phyloP scores from a whole-genome alignment of 2,329 filamentous ascomycete species.

The Esteya vermicola region DNA sequence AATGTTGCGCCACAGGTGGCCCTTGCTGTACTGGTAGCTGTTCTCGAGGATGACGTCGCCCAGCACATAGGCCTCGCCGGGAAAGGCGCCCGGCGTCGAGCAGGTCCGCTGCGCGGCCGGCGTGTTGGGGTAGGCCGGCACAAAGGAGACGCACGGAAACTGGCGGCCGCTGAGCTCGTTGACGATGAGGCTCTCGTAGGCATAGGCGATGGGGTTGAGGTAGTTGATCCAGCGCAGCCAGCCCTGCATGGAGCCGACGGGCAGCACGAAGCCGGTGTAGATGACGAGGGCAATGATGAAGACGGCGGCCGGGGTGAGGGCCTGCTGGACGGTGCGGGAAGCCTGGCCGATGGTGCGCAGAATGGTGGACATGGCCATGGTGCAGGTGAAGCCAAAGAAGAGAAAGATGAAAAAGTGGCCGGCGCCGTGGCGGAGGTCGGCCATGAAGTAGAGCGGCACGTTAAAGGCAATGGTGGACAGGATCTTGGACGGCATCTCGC shows the following conservation, averaged over 20 bases:
- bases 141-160: conserved; percentile 23
- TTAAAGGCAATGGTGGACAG: conserved; percentile 63
- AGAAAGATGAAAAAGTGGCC: conserved; percentile 78
- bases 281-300: conserved; percentile 44
- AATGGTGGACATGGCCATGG: conserved; percentile 71
- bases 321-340: conserved; percentile 29
- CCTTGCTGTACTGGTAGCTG: conserved; percentile 41
- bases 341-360: conserved; percentile 69
- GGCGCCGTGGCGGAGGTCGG: conserved; percentile 58
- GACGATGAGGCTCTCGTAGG: conserved; percentile 66
- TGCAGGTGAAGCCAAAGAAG: conserved; percentile 58
- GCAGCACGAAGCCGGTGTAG: conserved; percentile 57
- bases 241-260: conserved; percentile 52
- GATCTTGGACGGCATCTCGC: conserved; percentile 73
- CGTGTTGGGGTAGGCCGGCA: background rate
- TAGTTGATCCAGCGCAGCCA: conserved; percentile 82
- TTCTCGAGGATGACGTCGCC: conserved; percentile 42
- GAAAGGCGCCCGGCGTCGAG: conserved; percentile 36
- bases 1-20: conserved; percentile 55
- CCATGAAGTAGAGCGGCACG: conserved; percentile 73
- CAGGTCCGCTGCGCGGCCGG: conserved; percentile 24
- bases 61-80: conserved; percentile 34
- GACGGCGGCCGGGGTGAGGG: background rate
- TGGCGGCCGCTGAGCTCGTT: conserved; percentile 64
- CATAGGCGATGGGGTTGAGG: conserved; percentile 64